These are phyloP conservation scores for Serendipita sp. DNA, from an alignment of 768 basidiomycete species.

Conservation along the genomic window DNA sequence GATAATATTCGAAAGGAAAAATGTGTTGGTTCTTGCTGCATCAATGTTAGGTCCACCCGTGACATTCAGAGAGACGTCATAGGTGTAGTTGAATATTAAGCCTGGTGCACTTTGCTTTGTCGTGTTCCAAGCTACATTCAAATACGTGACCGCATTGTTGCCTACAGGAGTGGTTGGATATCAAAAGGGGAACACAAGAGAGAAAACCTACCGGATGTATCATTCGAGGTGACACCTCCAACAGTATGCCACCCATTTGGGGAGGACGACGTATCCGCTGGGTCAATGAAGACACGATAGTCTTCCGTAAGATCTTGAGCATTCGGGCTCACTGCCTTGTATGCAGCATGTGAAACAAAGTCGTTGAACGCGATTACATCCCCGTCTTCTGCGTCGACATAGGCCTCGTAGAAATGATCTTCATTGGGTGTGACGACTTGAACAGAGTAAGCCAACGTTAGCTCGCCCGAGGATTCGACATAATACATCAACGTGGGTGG, in stretches of 20 bases:
- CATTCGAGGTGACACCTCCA: slow-evolving; percentile 16
- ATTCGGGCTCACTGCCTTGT: neutral
- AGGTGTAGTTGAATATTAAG: neutral
- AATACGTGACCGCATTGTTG: neutral
- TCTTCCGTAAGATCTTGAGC: neutral
- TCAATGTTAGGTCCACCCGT: neutral
- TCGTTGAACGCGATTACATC: neutral
- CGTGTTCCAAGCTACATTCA: neutral
- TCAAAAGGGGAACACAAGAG: neutral
- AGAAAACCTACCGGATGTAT: slow-evolving; percentile 12
- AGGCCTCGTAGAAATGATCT: slow-evolving; percentile 6
- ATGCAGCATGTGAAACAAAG: neutral
- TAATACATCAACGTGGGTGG: slow-evolving; percentile 28
- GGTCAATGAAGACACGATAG: neutral
- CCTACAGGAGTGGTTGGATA: neutral
- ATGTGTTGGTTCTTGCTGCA: neutral
- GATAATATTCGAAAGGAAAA: neutral
- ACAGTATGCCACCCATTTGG: slow-evolving; percentile 29
- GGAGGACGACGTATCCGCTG: slow-evolving; percentile 21
- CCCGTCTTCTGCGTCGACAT: neutral
- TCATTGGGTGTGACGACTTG: neutral
- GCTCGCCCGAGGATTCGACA: slow-evolving; percentile 23
- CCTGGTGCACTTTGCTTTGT: neutral
- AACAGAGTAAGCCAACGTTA: neutral
- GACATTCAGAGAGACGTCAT: neutral